These are phyloP conservation scores for Cucurbita ficifolia DNA, from an alignment of 306 rosid species.

Conservation along the genomic window DNA sequence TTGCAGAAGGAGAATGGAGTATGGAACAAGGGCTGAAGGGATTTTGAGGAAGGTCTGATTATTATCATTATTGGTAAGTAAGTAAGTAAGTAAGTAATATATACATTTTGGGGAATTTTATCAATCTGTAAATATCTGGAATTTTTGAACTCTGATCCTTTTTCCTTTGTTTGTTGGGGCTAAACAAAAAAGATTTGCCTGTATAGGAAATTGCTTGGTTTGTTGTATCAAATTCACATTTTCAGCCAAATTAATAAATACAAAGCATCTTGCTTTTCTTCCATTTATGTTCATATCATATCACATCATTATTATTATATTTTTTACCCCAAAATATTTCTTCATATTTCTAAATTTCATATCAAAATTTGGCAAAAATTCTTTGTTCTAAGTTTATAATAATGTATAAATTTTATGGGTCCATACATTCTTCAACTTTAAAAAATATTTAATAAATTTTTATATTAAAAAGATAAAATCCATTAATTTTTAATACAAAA, in stretches of 20 bases:
- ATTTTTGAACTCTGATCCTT: constrained; percentile 38
- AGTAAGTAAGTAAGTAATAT: not conserved
- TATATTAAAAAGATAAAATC: no score
- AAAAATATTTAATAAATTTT: no score
- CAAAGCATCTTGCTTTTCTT: constrained; percentile 16
- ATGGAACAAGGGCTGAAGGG: not conserved
- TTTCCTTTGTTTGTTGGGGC: constrained; percentile 24
- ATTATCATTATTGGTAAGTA: constrained; percentile 1
- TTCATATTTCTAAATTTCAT: no score
- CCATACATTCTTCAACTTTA: no score
- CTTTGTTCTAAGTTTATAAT: no score
- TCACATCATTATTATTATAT: no score
- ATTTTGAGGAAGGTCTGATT: not conserved
- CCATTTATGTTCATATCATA: no score
- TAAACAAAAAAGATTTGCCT: constrained; percentile 17
- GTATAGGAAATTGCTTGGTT: constrained; percentile 63
- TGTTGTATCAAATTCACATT: constrained; percentile 38
- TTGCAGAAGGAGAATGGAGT: not conserved
- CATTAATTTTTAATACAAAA: no score
- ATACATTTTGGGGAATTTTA: constrained; percentile 20
- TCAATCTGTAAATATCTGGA: constrained; percentile 55
- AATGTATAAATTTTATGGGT: no score
- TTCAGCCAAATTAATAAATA: constrained; percentile 38
- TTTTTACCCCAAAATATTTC: no score
- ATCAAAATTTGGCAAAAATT: no score